These are phyloP conservation scores for Xylariomycetidae sp. DNA, from an alignment of 2,329 filamentous ascomycete species.

Conservation along the genomic window DNA sequence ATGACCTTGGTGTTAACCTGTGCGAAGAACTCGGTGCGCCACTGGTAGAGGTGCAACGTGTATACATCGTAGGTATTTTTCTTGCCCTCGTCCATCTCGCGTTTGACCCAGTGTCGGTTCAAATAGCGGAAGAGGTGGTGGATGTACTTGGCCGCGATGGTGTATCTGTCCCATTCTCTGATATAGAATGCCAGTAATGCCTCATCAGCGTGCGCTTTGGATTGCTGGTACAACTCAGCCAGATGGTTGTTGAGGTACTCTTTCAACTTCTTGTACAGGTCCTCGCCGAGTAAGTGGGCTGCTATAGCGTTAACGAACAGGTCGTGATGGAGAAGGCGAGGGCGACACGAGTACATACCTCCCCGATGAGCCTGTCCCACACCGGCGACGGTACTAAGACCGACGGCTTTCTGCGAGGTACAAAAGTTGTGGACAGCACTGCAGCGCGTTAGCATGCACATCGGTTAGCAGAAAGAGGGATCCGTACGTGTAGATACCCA, in stretches of 20 bases:
- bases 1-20: slow-evolving; percentile 84
- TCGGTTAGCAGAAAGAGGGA: background rate
- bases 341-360: slow-evolving; percentile 47
- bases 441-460: slow-evolving; percentile 30
- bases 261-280: slow-evolving; percentile 88
- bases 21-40: slow-evolving; percentile 86
- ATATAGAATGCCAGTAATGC: slow-evolving; percentile 90
- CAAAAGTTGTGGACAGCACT: slow-evolving; percentile 98
- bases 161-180: slow-evolving; percentile 93
- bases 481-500: slow-evolving; percentile 86
- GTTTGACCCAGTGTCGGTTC: slow-evolving; percentile 97
- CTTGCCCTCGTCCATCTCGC: slow-evolving; percentile 97
- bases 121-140: slow-evolving; percentile 95
- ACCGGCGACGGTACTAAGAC: slow-evolving; percentile 39
- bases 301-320: slow-evolving; percentile 13
- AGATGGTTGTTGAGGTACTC: slow-evolving; percentile 79
- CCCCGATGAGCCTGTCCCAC: slow-evolving; percentile 59
- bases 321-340: too few species aligned
- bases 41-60: slow-evolving; percentile 90
- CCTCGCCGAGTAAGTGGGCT: slow-evolving; percentile 93
- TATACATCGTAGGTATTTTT: slow-evolving; percentile 98
- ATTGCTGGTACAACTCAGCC: slow-evolving; percentile 60
- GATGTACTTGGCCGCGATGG: slow-evolving; percentile 91
- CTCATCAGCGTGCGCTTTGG: slow-evolving; percentile 79
- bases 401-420: slow-evolving; percentile 89